These are phyloP conservation scores for Coelastrella sp. DNA, from an alignment of 139 green algal genomes.

Conservation along the genomic window DNA sequence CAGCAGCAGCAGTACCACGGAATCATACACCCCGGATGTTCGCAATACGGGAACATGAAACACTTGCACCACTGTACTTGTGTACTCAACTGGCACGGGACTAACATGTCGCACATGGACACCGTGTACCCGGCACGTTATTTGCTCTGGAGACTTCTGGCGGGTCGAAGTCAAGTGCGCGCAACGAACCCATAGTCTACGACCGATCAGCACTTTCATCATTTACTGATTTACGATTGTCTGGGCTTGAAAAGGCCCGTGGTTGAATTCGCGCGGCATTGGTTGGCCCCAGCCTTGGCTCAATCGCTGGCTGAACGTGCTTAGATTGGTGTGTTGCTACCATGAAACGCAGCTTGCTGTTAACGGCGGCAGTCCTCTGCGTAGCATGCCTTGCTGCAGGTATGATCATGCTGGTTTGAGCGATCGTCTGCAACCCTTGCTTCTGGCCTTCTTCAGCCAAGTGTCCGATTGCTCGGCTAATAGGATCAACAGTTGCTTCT, in stretches of 20 bases:
- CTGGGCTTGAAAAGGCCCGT: background rate
- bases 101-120: background rate
- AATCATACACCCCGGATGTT: too few relatives aligned
- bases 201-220: background rate
- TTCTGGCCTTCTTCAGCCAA: too few relatives aligned
- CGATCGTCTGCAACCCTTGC: background rate
- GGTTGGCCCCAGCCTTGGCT: background rate
- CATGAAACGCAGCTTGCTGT: background rate
- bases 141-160: background rate
- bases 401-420: background rate
- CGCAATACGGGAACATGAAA: background rate
- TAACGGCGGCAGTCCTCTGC: background rate
- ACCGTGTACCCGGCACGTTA: slow-evolving; percentile 19
- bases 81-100: too few relatives aligned
- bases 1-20: too few relatives aligned
- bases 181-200: background rate
- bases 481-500: too few relatives aligned
- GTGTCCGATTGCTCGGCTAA: background rate
- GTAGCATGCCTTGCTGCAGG: slow-evolving; percentile 18
- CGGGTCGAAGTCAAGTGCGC: background rate
- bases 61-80: background rate
- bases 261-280: background rate
- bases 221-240: background rate
- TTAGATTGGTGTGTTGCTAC: background rate
- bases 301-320: background rate